Evolutionary conservation across 192 early-diverging fungal genomes (phyloP).

Genomic region (Umbelopsis sp.): DNA sequence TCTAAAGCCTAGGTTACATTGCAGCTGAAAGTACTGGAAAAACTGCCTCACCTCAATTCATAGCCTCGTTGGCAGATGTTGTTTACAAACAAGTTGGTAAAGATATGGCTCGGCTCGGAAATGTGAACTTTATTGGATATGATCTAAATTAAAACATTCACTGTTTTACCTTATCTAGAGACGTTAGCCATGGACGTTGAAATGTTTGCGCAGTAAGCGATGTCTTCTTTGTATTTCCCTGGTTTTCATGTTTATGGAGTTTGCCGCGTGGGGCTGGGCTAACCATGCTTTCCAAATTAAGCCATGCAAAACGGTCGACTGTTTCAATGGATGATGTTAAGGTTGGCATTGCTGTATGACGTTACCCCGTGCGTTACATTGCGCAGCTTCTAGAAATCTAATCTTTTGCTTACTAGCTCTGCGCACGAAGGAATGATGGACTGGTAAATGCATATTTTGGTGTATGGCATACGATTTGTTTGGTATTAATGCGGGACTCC

Average conservation of each 20-base stretch:
- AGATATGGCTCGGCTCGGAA: too few relatives aligned
- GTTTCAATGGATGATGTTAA: conserved; percentile 46
- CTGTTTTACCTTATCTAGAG: conserved; percentile 21
- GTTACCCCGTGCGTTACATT: not conserved
- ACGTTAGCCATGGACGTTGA: conserved; percentile 41
- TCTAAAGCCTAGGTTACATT: not conserved
- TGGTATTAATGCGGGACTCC: too few relatives aligned
- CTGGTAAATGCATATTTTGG: conserved; percentile 27
- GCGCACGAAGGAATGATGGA: conserved; percentile 41
- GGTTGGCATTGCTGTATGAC: conserved; percentile 19
- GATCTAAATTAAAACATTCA: too few relatives aligned
- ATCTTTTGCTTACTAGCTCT: conserved; percentile 26
- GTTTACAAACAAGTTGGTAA: conserved; percentile 44
- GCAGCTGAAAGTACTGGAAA: conserved; percentile 3
- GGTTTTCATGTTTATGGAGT: not conserved
- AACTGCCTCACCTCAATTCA: conserved; percentile 34
- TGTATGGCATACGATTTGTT: too few relatives aligned
- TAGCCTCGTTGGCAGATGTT: conserved; percentile 43
- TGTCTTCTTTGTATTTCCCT: not conserved
- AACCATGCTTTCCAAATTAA: not conserved
- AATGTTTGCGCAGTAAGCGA: conserved; percentile 39
- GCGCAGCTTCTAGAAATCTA: not conserved
- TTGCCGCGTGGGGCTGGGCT: not conserved
- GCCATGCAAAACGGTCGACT: conserved; percentile 44
- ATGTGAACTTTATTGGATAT: too few relatives aligned